phyloP scores from a whole-genome alignment of 176 grass and related monocot genomes.

The Poa pratensis region DNA sequence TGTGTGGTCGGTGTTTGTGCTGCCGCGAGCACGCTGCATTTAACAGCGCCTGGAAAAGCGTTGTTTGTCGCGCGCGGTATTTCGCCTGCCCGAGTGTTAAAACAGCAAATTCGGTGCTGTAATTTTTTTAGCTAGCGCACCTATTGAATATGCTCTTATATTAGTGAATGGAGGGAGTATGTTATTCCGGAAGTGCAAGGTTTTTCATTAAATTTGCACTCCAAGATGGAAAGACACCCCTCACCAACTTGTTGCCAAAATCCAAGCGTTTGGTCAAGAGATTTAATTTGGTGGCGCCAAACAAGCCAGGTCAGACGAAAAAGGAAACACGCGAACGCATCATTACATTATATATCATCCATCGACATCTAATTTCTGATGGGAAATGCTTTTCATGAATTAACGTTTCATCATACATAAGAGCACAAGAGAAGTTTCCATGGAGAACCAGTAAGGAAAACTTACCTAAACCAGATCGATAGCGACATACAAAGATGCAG shows the following conservation, averaged over 20 bases:
- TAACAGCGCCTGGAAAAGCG: too few species aligned
- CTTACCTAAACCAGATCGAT: conserved; percentile 17
- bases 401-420: conserved; percentile 30
- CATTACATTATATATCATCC: conserved; percentile 10
- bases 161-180: too few species aligned
- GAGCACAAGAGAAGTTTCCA: conserved; percentile 19
- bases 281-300: background rate
- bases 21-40: too few species aligned
- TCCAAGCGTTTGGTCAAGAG: background rate
- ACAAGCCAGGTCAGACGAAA: background rate
- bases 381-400: conserved; percentile 36
- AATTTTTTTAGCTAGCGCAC: too few species aligned
- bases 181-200: background rate
- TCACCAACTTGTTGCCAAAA: conserved; percentile 7
- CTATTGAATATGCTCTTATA: too few species aligned
- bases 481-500: conserved; percentile 4
- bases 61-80: too few species aligned
- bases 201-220: conserved; percentile 1
- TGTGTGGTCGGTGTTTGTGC: too few species aligned
- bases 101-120: too few species aligned
- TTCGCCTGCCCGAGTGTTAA: too few species aligned
- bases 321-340: background rate
- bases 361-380: conserved; percentile 26
- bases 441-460: conserved; percentile 15
- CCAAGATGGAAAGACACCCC: background rate